Evolutionary conservation across 2,329 filamentous ascomycete genomes (phyloP).

Genomic region (Cladosporium sp.): DNA sequence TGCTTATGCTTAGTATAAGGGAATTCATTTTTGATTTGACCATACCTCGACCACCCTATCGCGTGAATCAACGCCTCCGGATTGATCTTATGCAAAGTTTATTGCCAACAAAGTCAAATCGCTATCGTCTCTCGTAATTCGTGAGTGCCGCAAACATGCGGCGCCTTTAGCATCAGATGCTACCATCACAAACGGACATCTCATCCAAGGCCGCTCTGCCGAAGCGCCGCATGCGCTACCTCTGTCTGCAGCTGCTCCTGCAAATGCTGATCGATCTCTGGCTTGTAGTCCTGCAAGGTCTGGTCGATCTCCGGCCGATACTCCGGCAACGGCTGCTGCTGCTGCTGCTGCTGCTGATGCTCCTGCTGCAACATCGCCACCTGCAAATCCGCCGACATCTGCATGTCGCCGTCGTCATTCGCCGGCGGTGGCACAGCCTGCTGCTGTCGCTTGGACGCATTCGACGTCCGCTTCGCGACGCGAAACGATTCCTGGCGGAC

Average conservation of each 20-base stretch:
- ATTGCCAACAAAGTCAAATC: neutral
- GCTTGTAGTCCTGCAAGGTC: neutral
- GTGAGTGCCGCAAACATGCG: neutral
- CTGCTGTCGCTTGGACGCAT: neutral
- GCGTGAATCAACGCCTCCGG: no score
- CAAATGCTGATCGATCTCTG: neutral
- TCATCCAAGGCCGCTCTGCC: neutral
- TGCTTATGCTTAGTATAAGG: no score
- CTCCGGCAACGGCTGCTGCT: constrained; percentile 6
- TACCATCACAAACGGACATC: neutral
- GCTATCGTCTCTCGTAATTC: neutral
- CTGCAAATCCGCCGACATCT: neutral
- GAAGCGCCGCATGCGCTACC: neutral
- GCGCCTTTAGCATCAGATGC: neutral
- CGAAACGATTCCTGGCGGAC: constrained; percentile 3
- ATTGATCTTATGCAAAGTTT: no score
- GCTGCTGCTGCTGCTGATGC: neutral
- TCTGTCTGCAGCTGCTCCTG: constrained; percentile 4
- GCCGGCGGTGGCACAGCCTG: neutral
- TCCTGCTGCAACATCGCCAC: neutral
- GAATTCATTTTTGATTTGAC: no score
- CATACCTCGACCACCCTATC: no score
- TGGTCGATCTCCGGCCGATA: constrained; percentile 3
- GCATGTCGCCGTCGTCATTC: neutral
- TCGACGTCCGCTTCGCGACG: neutral